Conservation (phyloP, 305 asterid species). For the Fraxinus platypoda region DNA sequence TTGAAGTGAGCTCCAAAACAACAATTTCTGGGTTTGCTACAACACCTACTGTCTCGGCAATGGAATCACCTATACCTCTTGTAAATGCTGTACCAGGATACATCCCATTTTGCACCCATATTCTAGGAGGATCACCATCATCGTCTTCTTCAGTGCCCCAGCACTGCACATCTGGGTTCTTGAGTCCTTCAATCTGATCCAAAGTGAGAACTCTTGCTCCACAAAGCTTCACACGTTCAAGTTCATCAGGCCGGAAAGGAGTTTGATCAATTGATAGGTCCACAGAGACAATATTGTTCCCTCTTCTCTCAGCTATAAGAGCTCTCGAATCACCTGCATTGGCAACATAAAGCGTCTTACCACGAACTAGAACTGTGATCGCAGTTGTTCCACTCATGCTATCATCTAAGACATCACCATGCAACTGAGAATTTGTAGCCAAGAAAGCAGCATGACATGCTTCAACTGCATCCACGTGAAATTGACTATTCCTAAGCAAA, state of each 20-base stretch:
- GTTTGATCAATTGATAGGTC: slow-evolving; percentile 90
- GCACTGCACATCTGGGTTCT: slow-evolving; percentile 74
- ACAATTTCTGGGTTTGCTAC: slow-evolving; percentile 87
- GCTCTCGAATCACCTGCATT: slow-evolving; percentile 97
- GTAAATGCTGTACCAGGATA: slow-evolving; percentile 99
- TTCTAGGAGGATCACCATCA: slow-evolving; percentile 98
- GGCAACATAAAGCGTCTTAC: slow-evolving; percentile 73
- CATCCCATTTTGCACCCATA: slow-evolving; percentile 98
- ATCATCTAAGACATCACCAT: slow-evolving; percentile 74
- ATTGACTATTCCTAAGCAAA: slow-evolving; percentile 70
- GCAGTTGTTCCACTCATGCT: slow-evolving; percentile 99
- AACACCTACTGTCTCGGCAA: slow-evolving; percentile 94
- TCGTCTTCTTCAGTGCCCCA: slow-evolving; percentile 98
- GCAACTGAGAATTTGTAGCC: slow-evolving; percentile 77
- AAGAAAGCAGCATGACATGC: slow-evolving; percentile 78
- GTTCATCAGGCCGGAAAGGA: slow-evolving; percentile 84
- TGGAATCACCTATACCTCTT: slow-evolving; percentile 91
- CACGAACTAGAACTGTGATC: slow-evolving; percentile 73
- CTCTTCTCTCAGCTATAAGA: slow-evolving; percentile 72
- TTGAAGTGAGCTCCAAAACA: slow-evolving; percentile 75
- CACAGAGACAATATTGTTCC: slow-evolving; percentile 69
- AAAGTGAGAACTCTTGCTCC: slow-evolving; percentile 97
- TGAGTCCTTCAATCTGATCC: slow-evolving; percentile 98
- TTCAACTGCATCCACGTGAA: slow-evolving; percentile 68
- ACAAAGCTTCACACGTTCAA: slow-evolving; percentile 80